Conservation (phyloP, 2,329 filamentous ascomycete species). For the Albifimbria verrucaria region DNA sequence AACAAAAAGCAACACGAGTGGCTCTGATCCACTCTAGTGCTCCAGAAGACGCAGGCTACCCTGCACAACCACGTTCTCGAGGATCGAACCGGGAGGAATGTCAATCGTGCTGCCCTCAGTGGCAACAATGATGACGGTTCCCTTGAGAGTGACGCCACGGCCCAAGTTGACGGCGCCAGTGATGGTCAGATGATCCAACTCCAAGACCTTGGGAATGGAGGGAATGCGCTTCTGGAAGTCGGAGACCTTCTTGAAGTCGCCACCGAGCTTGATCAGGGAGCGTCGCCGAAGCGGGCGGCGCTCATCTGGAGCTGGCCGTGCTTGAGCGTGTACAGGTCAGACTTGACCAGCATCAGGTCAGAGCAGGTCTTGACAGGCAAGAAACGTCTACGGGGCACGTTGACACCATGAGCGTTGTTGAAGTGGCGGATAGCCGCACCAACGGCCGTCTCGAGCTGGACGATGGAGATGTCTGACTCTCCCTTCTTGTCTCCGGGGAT, state of each 20-base stretch:
- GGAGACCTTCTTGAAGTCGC: slow-evolving; percentile 99
- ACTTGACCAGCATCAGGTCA: slow-evolving; percentile 99
- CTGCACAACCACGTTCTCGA: slow-evolving; percentile 99
- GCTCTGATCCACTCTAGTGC: slow-evolving; percentile 44
- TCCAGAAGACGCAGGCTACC: slow-evolving; percentile 78
- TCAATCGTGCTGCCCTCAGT: slow-evolving; percentile 98
- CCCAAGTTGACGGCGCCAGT: slow-evolving; percentile 97
- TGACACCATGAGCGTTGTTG: slow-evolving; percentile 97
- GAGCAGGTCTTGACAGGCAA: slow-evolving; percentile 99
- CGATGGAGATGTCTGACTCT: slow-evolving; percentile 94
- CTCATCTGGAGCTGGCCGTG: slow-evolving; percentile 98
- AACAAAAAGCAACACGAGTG: neutral
- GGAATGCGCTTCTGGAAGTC: slow-evolving; percentile 88
- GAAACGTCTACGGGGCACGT: slow-evolving; percentile 96
- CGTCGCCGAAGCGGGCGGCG: slow-evolving; percentile 91
- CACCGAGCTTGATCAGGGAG: slow-evolving; percentile 98
- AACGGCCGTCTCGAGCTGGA: slow-evolving; percentile 98
- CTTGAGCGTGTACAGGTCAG: slow-evolving; percentile 96
- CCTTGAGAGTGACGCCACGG: slow-evolving; percentile 93
- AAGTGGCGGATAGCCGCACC: slow-evolving; percentile 99
- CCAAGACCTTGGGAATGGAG: slow-evolving; percentile 85
- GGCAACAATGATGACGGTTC: slow-evolving; percentile 97
- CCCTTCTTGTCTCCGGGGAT: slow-evolving; percentile 99
- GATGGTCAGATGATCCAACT: slow-evolving; percentile 93
- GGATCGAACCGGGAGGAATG: slow-evolving; percentile 90